Conservation (phyloP, 352 stramenopile species). For the Globisporangium echinulatum region DNA sequence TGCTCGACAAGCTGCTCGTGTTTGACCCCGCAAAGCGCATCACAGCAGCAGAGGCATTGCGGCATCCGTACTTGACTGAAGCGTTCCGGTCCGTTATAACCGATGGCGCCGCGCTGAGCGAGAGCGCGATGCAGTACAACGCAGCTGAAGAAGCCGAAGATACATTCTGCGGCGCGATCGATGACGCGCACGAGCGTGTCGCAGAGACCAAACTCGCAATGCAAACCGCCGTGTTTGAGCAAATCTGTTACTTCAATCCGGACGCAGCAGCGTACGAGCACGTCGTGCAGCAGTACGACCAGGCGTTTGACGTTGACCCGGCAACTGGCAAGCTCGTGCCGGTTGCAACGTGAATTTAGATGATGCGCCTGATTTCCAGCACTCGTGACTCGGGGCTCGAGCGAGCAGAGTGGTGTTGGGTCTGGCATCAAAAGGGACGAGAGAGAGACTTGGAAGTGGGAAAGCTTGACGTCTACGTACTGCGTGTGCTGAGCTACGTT, state of each 20-base stretch:
- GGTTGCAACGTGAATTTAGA: slow-evolving; percentile 10
- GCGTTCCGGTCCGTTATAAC: slow-evolving; percentile 43
- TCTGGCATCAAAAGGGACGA: too few species aligned
- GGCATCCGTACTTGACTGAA: slow-evolving; percentile 90
- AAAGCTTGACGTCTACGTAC: too few species aligned
- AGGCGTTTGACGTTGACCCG: slow-evolving; percentile 53
- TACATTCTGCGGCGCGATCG: slow-evolving; percentile 52
- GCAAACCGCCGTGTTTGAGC: slow-evolving; percentile 75
- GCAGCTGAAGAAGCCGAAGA: slow-evolving; percentile 53
- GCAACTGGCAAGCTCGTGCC: slow-evolving; percentile 53
- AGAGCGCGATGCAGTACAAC: slow-evolving; percentile 27
- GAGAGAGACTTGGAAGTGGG: too few species aligned
- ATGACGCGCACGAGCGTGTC: slow-evolving; percentile 69
- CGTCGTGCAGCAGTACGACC: slow-evolving; percentile 46
- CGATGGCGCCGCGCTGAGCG: slow-evolving; percentile 11
- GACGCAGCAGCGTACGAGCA: slow-evolving; percentile 62
- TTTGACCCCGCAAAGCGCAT: slow-evolving; percentile 60
- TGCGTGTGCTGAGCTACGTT: too few species aligned
- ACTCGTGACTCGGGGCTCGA: too few species aligned
- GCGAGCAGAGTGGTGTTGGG: too few species aligned
- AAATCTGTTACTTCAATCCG: slow-evolving; percentile 72
- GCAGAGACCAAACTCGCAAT: slow-evolving; percentile 52
- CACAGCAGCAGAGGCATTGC: slow-evolving; percentile 91
- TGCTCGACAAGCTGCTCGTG: slow-evolving; percentile 66
- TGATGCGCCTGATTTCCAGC: too few species aligned